Evolutionary conservation across 306 rosid genomes (phyloP), one percentile per base, ranked within the genome.

Genomic region (Mimosa pudica): DNA sequence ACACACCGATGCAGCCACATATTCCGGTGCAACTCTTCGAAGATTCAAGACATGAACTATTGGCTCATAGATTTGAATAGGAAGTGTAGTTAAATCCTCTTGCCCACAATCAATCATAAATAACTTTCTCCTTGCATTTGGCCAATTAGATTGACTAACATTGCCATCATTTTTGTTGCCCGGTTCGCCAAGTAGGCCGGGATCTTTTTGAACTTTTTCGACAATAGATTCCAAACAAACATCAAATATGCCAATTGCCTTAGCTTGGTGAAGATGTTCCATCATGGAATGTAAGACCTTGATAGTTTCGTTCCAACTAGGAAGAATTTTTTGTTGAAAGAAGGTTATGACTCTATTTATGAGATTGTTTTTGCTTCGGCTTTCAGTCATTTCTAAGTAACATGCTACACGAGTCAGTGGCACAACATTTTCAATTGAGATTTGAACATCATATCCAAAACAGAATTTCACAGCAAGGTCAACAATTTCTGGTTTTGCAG

Each of bases 381-480:
- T 60, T 69, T 88, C 94, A 14, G 82, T 79, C 94, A 86, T 90
- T 42, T 79, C 89, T 73, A 85, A 66, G 47, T 82, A 60, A 54
- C 70, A 70, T 66, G 92, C 90, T 7, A 83, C 76, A 46, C 88
- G 84, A 65, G 76, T 71, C 16, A 88, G 79, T 7, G 90, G 86
- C 0, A 90, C 75, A 18, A 75, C 86, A 24, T 90, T 90, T 41
- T 88, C 89, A 8, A 81, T 54, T 9, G 92, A 69, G 38, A 90
- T 52, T 4, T 77, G 61, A 5, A 82, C 18, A 4, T 83, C 82
- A 41, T 7, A 63, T 16, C 94, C 94, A 52, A 78, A 52, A 76
- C 87, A 90, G 84, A 88, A 90, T 73, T 82, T 84, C 16, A 78
- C 80, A 8, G 86, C 85, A 60, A 84, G 84, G 76, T 83, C 88